Evolutionary conservation across 768 basidiomycete genomes (phyloP).

Genomic region (Lentinula raphanica): DNA sequence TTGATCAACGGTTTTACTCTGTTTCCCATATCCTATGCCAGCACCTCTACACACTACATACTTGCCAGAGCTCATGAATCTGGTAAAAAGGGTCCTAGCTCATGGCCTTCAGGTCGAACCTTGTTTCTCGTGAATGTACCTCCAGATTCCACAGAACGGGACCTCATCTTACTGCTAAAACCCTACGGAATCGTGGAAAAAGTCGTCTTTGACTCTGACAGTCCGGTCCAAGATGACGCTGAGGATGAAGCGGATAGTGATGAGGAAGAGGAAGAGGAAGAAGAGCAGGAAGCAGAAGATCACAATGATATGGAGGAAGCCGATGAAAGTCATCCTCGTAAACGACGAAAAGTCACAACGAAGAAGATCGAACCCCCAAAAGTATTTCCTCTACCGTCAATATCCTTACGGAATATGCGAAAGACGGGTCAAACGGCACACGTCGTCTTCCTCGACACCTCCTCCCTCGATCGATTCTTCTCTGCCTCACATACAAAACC

Average conservation of each 20-base stretch:
- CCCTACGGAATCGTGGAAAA: slow-evolving; percentile 74
- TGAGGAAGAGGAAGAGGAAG: slow-evolving; percentile 33
- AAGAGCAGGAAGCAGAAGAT: slow-evolving; percentile 35
- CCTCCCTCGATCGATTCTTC: slow-evolving; percentile 67
- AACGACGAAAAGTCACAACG: slow-evolving; percentile 32
- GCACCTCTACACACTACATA: slow-evolving; percentile 58
- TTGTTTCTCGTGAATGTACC: slow-evolving; percentile 89
- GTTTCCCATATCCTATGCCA: slow-evolving; percentile 38
- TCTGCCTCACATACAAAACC: slow-evolving; percentile 41
- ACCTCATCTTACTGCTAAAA: slow-evolving; percentile 74
- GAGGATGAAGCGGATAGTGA: slow-evolving; percentile 38
- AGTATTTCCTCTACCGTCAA: slow-evolving; percentile 56
- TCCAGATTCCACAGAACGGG: slow-evolving; percentile 80
- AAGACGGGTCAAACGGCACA: slow-evolving; percentile 68
- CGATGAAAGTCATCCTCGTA: slow-evolving; percentile 26
- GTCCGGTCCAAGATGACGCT: slow-evolving; percentile 25
- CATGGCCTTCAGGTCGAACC: slow-evolving; percentile 56
- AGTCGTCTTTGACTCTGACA: slow-evolving; percentile 57
- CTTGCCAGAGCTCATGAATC: slow-evolving; percentile 67
- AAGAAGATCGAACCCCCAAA: slow-evolving; percentile 34
- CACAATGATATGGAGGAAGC: slow-evolving; percentile 18
- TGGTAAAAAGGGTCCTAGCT: slow-evolving; percentile 33
- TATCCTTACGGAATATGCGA: slow-evolving; percentile 49
- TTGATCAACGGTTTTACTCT: slow-evolving; percentile 39
- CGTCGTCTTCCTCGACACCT: slow-evolving; percentile 61